A percentile compares a stretch with the other conserved stretches of the same genome.
phyloP scores from a whole-genome alignment of 148 eudicot species.

The Fagopyrum tataricum region DNA sequence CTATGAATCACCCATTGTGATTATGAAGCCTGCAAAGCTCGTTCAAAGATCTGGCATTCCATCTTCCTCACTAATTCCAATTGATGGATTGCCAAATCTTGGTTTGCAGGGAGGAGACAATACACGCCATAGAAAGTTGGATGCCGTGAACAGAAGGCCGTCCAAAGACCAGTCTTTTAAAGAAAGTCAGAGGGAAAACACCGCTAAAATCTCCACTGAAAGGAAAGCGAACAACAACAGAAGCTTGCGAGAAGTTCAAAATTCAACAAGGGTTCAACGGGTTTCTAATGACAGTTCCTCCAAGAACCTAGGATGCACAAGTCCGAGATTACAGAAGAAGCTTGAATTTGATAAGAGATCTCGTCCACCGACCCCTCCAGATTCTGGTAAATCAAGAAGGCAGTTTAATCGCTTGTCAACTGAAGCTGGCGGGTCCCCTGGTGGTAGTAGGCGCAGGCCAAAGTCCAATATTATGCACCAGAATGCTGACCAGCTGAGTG shows the following conservation, averaged over 20 bases:
- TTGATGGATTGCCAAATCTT: constrained; percentile 40
- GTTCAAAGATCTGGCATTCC: constrained; percentile 44
- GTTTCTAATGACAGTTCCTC: constrained; percentile 34
- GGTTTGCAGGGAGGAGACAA: constrained; percentile 30
- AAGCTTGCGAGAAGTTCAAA: constrained; percentile 29
- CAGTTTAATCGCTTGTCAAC: constrained; percentile 39
- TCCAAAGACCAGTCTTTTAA: constrained; percentile 33
- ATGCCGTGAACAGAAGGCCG: constrained; percentile 22
- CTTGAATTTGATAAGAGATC: constrained; percentile 60
- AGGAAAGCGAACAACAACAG: constrained; percentile 30
- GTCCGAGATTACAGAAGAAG: constrained; percentile 78
- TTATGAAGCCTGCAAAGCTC: constrained; percentile 85
- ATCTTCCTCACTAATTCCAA: constrained; percentile 47
- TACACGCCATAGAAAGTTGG: constrained; percentile 22
- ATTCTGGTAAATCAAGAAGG: constrained; percentile 50
- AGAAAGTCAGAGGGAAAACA: constrained; percentile 30
- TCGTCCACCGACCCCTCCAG: constrained; percentile 77
- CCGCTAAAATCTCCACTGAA: constrained; percentile 23
- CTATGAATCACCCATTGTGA: constrained; percentile 68
- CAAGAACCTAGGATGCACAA: constrained; percentile 52
- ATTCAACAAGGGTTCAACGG: constrained; percentile 33
- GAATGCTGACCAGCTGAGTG: constrained; percentile 37
- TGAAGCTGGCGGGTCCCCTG: constrained; percentile 47
- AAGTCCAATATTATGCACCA: constrained; percentile 33
- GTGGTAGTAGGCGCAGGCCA: constrained; percentile 52